Evolutionary conservation across 2,329 filamentous ascomycete species (phyloP).

Genomic region (Didymella pomorum): DNA sequence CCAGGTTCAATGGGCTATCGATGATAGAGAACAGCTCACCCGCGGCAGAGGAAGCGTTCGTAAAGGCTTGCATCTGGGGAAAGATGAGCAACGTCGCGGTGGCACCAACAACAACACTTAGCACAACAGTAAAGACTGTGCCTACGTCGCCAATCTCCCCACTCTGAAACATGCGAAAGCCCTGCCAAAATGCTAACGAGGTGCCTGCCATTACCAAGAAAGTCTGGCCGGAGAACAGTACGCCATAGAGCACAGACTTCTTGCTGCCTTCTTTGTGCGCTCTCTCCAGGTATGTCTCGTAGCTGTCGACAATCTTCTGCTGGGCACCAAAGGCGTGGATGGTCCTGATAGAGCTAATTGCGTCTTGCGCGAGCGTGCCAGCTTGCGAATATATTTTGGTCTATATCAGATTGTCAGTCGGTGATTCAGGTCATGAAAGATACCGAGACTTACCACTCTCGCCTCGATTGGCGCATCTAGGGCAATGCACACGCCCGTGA

Average conservation of each 20-base stretch:
- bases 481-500: slow-evolving; percentile 23
- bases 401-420: not conserved
- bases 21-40: slow-evolving; percentile 60
- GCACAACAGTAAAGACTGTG: slow-evolving; percentile 58
- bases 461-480: slow-evolving; percentile 28
- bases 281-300: slow-evolving; percentile 73
- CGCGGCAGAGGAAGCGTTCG: slow-evolving; percentile 26
- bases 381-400: slow-evolving; percentile 18
- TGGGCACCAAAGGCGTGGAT: slow-evolving; percentile 89
- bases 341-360: slow-evolving; percentile 68
- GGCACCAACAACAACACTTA: slow-evolving; percentile 56
- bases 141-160: slow-evolving; percentile 61
- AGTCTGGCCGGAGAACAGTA: slow-evolving; percentile 16
- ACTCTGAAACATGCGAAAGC: slow-evolving; percentile 61
- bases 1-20: slow-evolving; percentile 78
- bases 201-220: slow-evolving; percentile 17
- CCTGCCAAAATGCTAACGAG: slow-evolving; percentile 50
- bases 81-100: slow-evolving; percentile 59
- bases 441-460: slow-evolving; percentile 9
- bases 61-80: slow-evolving; percentile 79
- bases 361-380: slow-evolving; percentile 13
- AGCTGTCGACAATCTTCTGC: slow-evolving; percentile 81
- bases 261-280: slow-evolving; percentile 61
- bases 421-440: not conserved
- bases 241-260: slow-evolving; percentile 15